Evolutionary conservation across 306 rosid species (phyloP).

Genomic region (Biancaea sappan): DNA sequence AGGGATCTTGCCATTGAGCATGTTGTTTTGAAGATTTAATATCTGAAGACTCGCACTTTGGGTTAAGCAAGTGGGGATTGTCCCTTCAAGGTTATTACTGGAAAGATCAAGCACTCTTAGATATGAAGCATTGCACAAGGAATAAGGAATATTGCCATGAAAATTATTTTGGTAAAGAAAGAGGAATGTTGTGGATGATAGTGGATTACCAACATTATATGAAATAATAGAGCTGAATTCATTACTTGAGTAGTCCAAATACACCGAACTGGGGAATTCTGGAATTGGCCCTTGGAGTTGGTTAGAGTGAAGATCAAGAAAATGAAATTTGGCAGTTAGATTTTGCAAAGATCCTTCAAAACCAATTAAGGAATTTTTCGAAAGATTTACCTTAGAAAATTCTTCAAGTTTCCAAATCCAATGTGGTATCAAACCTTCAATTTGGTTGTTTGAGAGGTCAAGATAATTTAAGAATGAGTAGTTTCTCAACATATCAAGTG

Average conservation of each 20-base stretch:
- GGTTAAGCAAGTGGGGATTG: not conserved
- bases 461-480: not conserved
- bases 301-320: not conserved
- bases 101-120: constrained; percentile 30
- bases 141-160: constrained; percentile 2
- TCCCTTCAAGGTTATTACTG: not conserved
- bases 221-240: constrained; percentile 27
- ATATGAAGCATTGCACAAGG: constrained; percentile 7
- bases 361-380: not conserved
- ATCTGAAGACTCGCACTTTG: not conserved
- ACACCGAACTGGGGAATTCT: fast-evolving
- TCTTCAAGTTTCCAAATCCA: not conserved
- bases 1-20: not conserved
- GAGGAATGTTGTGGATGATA: fast-evolving
- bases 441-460: constrained; percentile 45
- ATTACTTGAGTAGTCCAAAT: constrained; percentile 19
- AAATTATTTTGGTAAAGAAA: not conserved
- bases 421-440: not conserved
- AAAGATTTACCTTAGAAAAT: not conserved
- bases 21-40: not conserved
- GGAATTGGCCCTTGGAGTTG: constrained; percentile 22
- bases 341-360: not conserved
- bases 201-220: not conserved
- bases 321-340: not conserved
- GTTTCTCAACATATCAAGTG: constrained; percentile 27